Evolutionary conservation across 2,329 filamentous ascomycete species (phyloP), one percentile per base, ranked within the genome.

Genomic region (Pseudocercospora eumusae): DNA sequence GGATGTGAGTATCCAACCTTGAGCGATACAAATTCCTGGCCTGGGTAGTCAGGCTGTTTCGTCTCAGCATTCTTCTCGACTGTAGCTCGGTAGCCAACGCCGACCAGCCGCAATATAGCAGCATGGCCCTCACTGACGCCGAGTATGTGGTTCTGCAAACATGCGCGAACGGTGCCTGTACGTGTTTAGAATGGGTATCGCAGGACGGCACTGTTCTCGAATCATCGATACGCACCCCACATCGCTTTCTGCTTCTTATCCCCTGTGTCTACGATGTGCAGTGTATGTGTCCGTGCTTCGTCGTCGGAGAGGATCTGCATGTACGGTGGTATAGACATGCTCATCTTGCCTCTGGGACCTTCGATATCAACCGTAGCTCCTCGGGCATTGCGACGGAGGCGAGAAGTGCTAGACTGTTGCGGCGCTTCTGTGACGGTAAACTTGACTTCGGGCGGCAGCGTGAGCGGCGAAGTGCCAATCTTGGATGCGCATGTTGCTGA

Each of bases 1-100:
- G 93, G 90, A 82, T 99, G 95, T 65, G 93, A 96, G 79, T 92
- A 99, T 61, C 95, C 95, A 59, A 99, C 90, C 83, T 98, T 98
- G 68, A 99, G 81, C 66, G 90, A 92, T 45, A 99, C 88, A 71
- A 96, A 96, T 75, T 92, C 85, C 78, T 97, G 93, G 45, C 90
- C 92, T 0, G 86, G 86, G 74, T 88, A 97, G 73, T 87, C 82
- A 63, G 89, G 77, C 53, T 77, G 65, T 50, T 83, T 87, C 63
- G 89, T 91, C 33, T 81, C 86, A 23, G 90, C 90, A 42, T 84
- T 88, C 62, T 87, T 80, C 77, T 98, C 93, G 69, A 99, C 84
- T 3, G 86, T 90, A 15, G 95, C 95, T 77, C 93, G 86, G 83
- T 97, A 99, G 64, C 95, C 95, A 62, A 99, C 95, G 73, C 95